Evolutionary conservation across 1,284 basidiomycete species (phyloP).

Genomic region (Clitocybe nebularis): DNA sequence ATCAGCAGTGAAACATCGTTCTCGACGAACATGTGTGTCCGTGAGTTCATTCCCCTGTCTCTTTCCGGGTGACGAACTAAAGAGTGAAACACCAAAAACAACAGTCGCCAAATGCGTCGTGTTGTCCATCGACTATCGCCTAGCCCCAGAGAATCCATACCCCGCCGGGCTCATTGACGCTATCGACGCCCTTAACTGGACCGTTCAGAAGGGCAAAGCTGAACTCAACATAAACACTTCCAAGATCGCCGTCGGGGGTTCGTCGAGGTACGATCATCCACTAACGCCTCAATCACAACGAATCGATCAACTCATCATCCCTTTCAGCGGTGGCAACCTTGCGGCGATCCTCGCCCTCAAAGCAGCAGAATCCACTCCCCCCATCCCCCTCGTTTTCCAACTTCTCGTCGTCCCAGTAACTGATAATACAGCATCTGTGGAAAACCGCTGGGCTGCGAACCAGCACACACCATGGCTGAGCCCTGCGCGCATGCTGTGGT

Average conservation of each 20-base stretch:
- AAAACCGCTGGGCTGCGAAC: conserved; percentile 57
- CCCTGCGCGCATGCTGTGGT: conserved; percentile 70
- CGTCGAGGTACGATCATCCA: conserved; percentile 51
- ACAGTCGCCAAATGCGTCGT: conserved; percentile 51
- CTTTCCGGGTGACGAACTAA: too few species aligned
- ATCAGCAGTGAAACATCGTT: conserved; percentile 58
- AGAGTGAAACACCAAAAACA: not conserved
- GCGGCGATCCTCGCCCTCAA: conserved; percentile 66
- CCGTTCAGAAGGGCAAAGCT: conserved; percentile 36
- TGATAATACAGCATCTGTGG: conserved; percentile 57
- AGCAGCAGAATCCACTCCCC: conserved; percentile 44
- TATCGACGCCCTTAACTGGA: conserved; percentile 63
- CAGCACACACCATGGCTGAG: conserved; percentile 55
- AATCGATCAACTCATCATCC: not conserved
- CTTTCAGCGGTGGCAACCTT: conserved; percentile 63
- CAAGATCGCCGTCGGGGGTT: conserved; percentile 52
- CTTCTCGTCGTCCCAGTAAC: conserved; percentile 68
- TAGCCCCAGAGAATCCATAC: conserved; percentile 72
- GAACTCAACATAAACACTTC: conserved; percentile 28
- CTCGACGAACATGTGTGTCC: conserved; percentile 52
- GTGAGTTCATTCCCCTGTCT: conserved; percentile 28
- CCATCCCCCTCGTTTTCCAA: conserved; percentile 59
- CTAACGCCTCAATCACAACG: not conserved
- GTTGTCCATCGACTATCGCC: conserved; percentile 68
- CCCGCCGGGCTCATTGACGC: conserved; percentile 75